Evolutionary conservation across 2,329 filamentous ascomycete genomes (phyloP).

Genomic region (Ophiostoma ulmi): DNA sequence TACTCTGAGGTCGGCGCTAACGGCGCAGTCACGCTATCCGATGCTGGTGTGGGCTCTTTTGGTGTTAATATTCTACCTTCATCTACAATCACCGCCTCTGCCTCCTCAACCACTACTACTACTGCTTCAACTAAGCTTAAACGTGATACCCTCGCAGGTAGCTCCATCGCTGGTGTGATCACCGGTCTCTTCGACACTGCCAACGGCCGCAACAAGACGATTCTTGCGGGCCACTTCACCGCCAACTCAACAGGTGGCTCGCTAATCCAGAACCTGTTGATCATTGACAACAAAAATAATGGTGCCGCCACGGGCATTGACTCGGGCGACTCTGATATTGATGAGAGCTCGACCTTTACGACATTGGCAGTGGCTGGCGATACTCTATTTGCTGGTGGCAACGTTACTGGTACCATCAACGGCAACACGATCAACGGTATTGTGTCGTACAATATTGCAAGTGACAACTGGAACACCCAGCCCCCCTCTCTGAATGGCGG

Average conservation of each 20-base stretch:
- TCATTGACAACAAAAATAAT: slow-evolving; percentile 71
- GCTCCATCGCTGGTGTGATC: slow-evolving; percentile 60
- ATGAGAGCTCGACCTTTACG: slow-evolving; percentile 67
- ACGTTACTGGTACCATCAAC: slow-evolving; percentile 65
- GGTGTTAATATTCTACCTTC: slow-evolving; percentile 51
- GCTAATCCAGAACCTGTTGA: slow-evolving; percentile 69
- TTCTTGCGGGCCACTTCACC: slow-evolving; percentile 82
- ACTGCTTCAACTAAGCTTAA: slow-evolving; percentile 40
- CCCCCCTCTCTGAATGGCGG: slow-evolving; percentile 69
- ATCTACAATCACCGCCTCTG: slow-evolving; percentile 24
- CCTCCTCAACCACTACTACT: slow-evolving; percentile 33
- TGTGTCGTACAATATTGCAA: slow-evolving; percentile 70
- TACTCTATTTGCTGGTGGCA: slow-evolving; percentile 76
- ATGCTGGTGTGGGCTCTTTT: slow-evolving; percentile 49
- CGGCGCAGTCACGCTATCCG: slow-evolving; percentile 63
- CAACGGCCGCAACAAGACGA: slow-evolving; percentile 70
- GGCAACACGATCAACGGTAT: slow-evolving; percentile 64
- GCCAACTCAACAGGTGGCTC: slow-evolving; percentile 64
- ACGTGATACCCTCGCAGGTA: slow-evolving; percentile 40
- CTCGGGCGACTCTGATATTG: slow-evolving; percentile 55
- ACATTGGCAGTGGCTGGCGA: slow-evolving; percentile 63
- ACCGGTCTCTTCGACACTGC: slow-evolving; percentile 68
- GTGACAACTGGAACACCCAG: slow-evolving; percentile 61
- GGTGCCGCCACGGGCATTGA: slow-evolving; percentile 65
- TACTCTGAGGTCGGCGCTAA: slow-evolving; percentile 69